Percentiles rank a stretch among this genome's conserved stretches.
These are phyloP conservation scores for Claviceps monticola DNA, from an alignment of 2,329 filamentous ascomycete genomes.

Conservation along the genomic window DNA sequence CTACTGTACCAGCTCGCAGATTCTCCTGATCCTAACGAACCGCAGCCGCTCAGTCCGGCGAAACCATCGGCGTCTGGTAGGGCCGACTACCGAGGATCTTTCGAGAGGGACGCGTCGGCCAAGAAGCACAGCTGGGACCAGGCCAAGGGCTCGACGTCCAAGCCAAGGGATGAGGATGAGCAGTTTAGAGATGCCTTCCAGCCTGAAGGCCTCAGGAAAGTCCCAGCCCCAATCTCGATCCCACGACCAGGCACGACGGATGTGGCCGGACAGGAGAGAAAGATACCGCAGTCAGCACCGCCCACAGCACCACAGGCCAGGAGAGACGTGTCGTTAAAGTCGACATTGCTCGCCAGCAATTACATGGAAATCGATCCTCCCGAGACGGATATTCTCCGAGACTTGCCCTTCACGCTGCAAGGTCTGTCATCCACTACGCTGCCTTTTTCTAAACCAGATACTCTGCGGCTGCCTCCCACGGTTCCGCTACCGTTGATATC, in stretches of 20 bases:
- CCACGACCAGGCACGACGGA: conserved; percentile 21
- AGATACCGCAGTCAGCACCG: conserved; percentile 2
- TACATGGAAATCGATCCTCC: conserved; percentile 43
- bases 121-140: conserved; percentile 25
- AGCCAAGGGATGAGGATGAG: conserved; percentile 31
- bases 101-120: conserved; percentile 19
- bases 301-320: conserved; percentile 18
- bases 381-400: conserved; percentile 55
- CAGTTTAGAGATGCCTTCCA: conserved; percentile 40
- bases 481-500: conserved; percentile 77
- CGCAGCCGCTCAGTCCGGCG: conserved; percentile 30
- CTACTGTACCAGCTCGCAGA: conserved; percentile 76
- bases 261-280: conserved; percentile 10
- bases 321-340: conserved; percentile 42
- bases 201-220: conserved; percentile 34
- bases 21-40: conserved; percentile 41
- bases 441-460: conserved; percentile 55
- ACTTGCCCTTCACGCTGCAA: conserved; percentile 85
- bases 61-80: conserved; percentile 19
- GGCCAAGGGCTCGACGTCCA: conserved; percentile 21
- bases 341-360: conserved; percentile 42
- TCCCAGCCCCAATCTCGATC: conserved; percentile 29
- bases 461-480: conserved; percentile 61
- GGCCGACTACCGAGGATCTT: conserved; percentile 23
- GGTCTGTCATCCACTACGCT: conserved; percentile 80